Evolutionary conservation across 2,329 filamentous ascomycete genomes (phyloP).

Genomic region (Biscogniauxia marginata): DNA sequence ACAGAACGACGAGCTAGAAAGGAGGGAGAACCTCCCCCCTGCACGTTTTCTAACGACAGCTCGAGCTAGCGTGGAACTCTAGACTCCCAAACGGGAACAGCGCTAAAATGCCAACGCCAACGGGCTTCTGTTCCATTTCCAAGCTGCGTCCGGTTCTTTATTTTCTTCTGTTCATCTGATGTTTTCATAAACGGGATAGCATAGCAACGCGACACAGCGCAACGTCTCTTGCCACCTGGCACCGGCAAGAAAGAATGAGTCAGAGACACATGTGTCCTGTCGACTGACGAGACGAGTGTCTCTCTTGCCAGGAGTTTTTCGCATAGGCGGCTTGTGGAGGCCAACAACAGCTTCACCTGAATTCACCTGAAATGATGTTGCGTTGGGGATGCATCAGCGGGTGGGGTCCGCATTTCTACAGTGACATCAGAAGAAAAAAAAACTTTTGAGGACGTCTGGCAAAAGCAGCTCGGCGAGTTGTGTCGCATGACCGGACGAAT

Average conservation of each 20-base stretch:
- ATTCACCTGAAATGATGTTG: slow-evolving; percentile 32
- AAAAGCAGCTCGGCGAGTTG: slow-evolving; percentile 22
- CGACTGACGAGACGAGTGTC: not conserved
- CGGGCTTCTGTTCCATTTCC: not conserved
- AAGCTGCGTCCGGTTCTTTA: not conserved
- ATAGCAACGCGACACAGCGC: too few relatives aligned
- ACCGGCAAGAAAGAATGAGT: not conserved
- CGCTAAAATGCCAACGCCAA: not conserved
- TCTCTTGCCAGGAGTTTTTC: not conserved
- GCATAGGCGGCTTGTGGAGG: slow-evolving; percentile 6
- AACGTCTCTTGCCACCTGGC: not conserved
- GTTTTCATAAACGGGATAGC: not conserved
- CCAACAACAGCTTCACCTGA: slow-evolving; percentile 29
- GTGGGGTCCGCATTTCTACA: slow-evolving; percentile 5
- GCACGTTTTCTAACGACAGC: slow-evolving; percentile 4
- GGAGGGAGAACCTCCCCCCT: not conserved
- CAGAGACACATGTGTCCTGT: not conserved
- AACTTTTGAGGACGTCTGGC: slow-evolving; percentile 14
- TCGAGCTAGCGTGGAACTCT: slow-evolving; percentile 3
- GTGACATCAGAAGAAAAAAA: slow-evolving; percentile 12
- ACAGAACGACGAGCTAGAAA: not conserved
- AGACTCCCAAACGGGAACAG: not conserved
- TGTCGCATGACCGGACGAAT: slow-evolving; percentile 28
- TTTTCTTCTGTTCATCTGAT: not conserved
- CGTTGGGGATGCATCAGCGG: slow-evolving; percentile 11